Evolutionary conservation across 129 eudicot genomes (phyloP), one percentile per base, ranked within the genome.

Genomic region (Pittosporum tobira): DNA sequence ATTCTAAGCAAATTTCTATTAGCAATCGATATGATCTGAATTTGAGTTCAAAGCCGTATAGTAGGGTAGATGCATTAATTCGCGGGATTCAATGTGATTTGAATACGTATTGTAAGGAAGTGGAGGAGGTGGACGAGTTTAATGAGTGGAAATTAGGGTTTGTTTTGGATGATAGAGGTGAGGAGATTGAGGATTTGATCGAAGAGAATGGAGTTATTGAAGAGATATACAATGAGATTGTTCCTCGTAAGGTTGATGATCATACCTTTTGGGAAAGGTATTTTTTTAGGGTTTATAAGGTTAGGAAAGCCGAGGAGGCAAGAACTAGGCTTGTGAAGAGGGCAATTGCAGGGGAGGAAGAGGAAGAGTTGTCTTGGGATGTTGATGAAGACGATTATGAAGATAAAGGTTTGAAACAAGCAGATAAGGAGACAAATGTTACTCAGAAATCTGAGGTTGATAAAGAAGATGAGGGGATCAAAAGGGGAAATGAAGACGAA

Each of bases 281-380:
- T 28, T 88, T 79, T 50, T 88, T 73, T 74, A 78, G 71, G 76
- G 81, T 67, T 23, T 75, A 75, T 70, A 88, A 69, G 73, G 64
- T 84, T 61, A 73, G 53, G 68, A 76, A 73, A 44, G 84, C 79
- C 0, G 96, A 88, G 70, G 96, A 88, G 77, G 87, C 87, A 1
- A 74, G 96, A 55, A 75, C 67, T 59, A 78, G 65, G 82, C 68
- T 84, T 57, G 94, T 88, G 29, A 81, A 69, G 36, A 71, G 83
- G 45, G 96, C 83, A 0, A 71, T 84, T 24, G 28, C 71, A 0
- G 88, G 79, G 14, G 90, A 84, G 62, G 94, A 76, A 25, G 91
- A 84, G 38, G 96, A 88, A 40, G 96, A 84, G 20, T 66, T 88
- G 73, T 75, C 84, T 51, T 88, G 96, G 96, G 96, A 88, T 75